Evolutionary conservation across 345 rosid genomes (phyloP), one percentile per base, ranked within the genome.

Genomic region (Anastatica hierochuntica): DNA sequence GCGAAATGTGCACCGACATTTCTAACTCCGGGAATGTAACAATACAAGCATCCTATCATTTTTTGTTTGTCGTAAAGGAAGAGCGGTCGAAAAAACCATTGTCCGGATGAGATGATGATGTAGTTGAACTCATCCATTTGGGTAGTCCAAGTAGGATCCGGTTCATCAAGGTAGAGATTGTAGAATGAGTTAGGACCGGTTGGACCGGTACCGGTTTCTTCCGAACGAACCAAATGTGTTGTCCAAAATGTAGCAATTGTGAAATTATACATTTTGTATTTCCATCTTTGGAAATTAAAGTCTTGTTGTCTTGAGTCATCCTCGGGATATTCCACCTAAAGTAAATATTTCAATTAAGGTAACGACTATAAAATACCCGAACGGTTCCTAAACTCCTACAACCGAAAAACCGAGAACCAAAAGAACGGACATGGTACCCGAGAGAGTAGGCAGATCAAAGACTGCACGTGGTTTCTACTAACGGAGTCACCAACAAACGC

Each of bases 401-500:
- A n/a, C n/a, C n/a, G n/a, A n/a, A n/a, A n/a, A n/a, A n/a, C n/a
- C n/a, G n/a, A n/a, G n/a, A n/a, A n/a, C n/a, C n/a, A n/a, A n/a
- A n/a, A n/a, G n/a, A n/a, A n/a, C n/a, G n/a, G n/a, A n/a, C n/a
- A n/a, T n/a, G n/a, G 13, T 63, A 55, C 62, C 49, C 16, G 42
- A 17, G 69, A 64, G 51, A 88, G 78, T 16, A 88, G 80, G 74
- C 97, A 88, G 10, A 84, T 84, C 74, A 88, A 64, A 55, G 95
- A 88, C 73, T 84, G 95, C 69, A 88, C 79, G 63, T 88, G 97
- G 72, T 88, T 88, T 74, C 90, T 77, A 0, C 75, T 84, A 4
- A 88, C 81, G 24, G 97, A 88, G 50, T 88, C 95, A 5, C 95
- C 95, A 17, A 88, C 86, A 38, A 88, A 82, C 0, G 95, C 90